Conservation (phyloP, 2,329 filamentous ascomycete genomes). For the Penicillium sp. region DNA sequence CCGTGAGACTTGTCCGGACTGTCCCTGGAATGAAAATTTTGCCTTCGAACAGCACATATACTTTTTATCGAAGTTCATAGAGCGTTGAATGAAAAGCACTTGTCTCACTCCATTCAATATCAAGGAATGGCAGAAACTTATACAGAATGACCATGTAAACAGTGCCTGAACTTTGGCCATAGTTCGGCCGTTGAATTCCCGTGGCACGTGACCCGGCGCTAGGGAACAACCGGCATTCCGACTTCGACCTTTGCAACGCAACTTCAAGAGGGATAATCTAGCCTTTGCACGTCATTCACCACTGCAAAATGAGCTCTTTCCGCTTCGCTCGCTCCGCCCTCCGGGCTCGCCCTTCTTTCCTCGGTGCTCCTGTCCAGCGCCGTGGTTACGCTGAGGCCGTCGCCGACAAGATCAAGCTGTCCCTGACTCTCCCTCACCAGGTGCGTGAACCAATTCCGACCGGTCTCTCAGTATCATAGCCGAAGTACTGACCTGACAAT, state of each 20-base stretch:
- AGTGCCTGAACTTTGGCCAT: slow-evolving; percentile 1
- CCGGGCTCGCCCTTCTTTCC: slow-evolving; percentile 72
- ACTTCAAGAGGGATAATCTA: slow-evolving; percentile 37
- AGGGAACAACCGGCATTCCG: slow-evolving; percentile 41
- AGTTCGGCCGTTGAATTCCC: slow-evolving; percentile 14
- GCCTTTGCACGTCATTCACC: slow-evolving; percentile 30
- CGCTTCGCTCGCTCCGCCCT: slow-evolving; percentile 88
- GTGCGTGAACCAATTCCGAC: slow-evolving; percentile 56
- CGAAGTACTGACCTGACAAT: slow-evolving; percentile 24
- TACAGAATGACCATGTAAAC: slow-evolving; percentile 1
- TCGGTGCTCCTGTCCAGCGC: slow-evolving; percentile 73
- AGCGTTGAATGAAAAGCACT: not conserved
- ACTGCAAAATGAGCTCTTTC: slow-evolving; percentile 77
- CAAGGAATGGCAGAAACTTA: not conserved
- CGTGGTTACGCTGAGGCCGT: slow-evolving; percentile 88
- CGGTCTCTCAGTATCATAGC: slow-evolving; percentile 4
- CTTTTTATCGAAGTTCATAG: not conserved
- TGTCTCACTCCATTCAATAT: not conserved
- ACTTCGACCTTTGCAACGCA: slow-evolving; percentile 41
- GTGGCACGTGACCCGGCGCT: slow-evolving; percentile 34
- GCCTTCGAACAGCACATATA: not conserved
- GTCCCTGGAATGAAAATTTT: not conserved
- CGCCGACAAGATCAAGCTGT: slow-evolving; percentile 95
- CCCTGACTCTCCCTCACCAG: slow-evolving; percentile 95
- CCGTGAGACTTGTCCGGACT: not conserved